Evolutionary conservation across 345 rosid genomes (phyloP), one percentile per base, ranked within the genome.

Genomic region (Rhizophora mangle): DNA sequence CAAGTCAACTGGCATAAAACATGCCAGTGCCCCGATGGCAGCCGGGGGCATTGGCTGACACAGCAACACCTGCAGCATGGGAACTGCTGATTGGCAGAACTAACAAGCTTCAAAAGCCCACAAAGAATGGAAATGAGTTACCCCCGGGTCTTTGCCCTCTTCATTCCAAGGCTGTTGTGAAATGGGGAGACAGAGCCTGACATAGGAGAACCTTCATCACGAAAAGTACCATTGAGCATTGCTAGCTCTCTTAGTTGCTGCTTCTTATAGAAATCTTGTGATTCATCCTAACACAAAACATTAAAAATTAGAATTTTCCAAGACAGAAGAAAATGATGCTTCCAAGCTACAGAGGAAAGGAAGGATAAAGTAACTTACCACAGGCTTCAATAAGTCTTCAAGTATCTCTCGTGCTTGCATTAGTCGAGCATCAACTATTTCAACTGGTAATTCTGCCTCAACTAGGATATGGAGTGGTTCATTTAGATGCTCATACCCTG

Each of bases 181-280:
- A 80, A 92, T 20, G 98, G 98, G 67, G 98, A 92, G 43, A 89
- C 87, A 1, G 98, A 90, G 59, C 99, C 96, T 0, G 98, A 86
- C 98, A 92, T 88, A 10, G 95, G 93, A 70, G 98, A 90, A 59
- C 98, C 96, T 73, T 89, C 99, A 61, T 89, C 96, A 6, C 98
- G 89, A 46, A 90, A 88, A 8, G 87, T 92, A 34, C 98, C 98
- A 63, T 96, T 95, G 63, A 96, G 94, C 85, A 96, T 64, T 26
- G 98, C 99, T 27, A 96, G 85, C 88, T 96, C 99, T 54, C 99
- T 79, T 19, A 96, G 85, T 82, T 96, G 99, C 46, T 96, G 97
- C 76, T 92, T 96, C 89, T 96, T 96, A 72, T 96, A 96, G 55
- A 89, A 78, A 73, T 96, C 99, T 49, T 96, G 98, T 18, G 99